A percentile compares a stretch with the other conserved stretches of the same genome.
phyloP scores from a whole-genome alignment of 352 stramenopile genomes.

The Thraustochytrium striatum region DNA sequence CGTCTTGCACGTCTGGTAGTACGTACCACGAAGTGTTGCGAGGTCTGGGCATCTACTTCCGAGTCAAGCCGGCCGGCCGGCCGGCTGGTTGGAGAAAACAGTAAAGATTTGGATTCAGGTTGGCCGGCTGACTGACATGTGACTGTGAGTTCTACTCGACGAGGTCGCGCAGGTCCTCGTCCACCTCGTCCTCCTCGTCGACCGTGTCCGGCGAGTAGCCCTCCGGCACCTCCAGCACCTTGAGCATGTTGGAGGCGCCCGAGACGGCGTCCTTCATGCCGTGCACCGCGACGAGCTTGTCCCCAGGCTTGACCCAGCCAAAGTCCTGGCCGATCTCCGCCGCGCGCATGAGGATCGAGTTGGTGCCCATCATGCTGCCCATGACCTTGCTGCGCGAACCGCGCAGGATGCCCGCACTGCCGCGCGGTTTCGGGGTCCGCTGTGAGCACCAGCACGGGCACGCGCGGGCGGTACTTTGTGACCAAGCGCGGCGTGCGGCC shows the following conservation, averaged over 20 bases:
- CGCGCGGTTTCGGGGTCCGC: conserved; percentile 57
- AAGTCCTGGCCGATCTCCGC: conserved; percentile 20
- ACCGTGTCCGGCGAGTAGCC: not conserved
- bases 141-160: conserved; percentile 36
- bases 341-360: conserved; percentile 45
- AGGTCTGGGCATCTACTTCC: too few relatives aligned
- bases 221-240: conserved; percentile 40
- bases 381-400: conserved; percentile 31
- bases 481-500: conserved; percentile 86
- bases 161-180: conserved; percentile 44
- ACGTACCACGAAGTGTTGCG: too few relatives aligned
- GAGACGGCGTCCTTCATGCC: conserved; percentile 44
- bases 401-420: conserved; percentile 57
- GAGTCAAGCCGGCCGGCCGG: too few relatives aligned
- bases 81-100: too few relatives aligned
- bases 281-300: conserved; percentile 48
- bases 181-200: conserved; percentile 16
- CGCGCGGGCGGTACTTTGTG: conserved; percentile 84
- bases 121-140: too few relatives aligned
- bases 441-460: conserved; percentile 82
- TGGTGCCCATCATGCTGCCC: conserved; percentile 51
- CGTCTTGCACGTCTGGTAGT: too few relatives aligned
- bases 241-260: conserved; percentile 49
- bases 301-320: conserved; percentile 43
- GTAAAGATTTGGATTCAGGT: too few relatives aligned